These are phyloP conservation scores for Elsinoe batatas DNA, from an alignment of 2,329 filamentous ascomycete genomes.

Conservation along the genomic window DNA sequence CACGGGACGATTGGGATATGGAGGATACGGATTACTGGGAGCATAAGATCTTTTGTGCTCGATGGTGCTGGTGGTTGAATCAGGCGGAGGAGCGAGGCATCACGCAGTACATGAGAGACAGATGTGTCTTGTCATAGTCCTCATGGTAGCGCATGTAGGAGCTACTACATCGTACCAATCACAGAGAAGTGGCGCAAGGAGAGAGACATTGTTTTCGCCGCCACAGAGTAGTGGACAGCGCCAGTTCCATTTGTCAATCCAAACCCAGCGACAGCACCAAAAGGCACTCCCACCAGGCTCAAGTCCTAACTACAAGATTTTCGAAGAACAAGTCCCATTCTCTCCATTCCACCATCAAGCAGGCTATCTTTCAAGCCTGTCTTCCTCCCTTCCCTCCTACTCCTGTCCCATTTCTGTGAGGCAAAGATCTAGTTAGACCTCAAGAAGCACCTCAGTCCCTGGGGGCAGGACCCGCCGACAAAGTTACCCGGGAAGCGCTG, in stretches of 20 bases:
- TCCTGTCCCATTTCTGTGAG: neutral
- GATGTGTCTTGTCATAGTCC: neutral
- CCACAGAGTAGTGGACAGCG: neutral
- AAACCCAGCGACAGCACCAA: neutral
- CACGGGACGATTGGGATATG: neutral
- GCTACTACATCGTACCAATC: no score
- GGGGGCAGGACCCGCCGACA: slow-evolving; percentile 7
- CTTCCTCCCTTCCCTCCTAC: neutral
- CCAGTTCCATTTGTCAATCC: slow-evolving; percentile 1
- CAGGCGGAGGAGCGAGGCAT: neutral
- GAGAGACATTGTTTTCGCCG: neutral
- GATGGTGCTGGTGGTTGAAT: neutral
- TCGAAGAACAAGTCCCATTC: neutral
- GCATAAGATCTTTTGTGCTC: neutral
- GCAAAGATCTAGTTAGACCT: neutral
- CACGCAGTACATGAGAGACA: neutral
- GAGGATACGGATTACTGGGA: neutral
- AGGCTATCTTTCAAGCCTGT: neutral
- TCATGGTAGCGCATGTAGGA: no score
- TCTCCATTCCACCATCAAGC: neutral
- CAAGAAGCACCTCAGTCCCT: slow-evolving; percentile 8
- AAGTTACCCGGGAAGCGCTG: neutral
- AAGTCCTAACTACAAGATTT: neutral
- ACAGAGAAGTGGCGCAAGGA: neutral
- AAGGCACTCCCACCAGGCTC: neutral